Evolutionary conservation across 805 yeast species (phyloP).

Genomic region (Wickerhamiella australiensis): DNA sequence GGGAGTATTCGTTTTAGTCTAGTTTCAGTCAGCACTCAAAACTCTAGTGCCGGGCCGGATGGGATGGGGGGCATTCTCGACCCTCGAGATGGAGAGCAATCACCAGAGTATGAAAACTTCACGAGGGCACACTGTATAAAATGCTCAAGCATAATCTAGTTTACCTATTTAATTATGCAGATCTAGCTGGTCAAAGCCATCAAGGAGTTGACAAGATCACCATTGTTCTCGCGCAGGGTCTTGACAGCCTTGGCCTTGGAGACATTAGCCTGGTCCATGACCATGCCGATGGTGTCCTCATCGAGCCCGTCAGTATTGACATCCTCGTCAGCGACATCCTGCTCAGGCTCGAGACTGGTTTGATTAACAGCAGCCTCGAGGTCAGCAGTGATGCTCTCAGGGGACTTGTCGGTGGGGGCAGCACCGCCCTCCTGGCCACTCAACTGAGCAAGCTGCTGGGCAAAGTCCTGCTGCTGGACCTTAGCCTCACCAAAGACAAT

Average conservation of each 20-base stretch:
- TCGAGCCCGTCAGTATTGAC: conserved; percentile 80
- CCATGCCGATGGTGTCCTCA: conserved; percentile 69
- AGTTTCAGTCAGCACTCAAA: no score
- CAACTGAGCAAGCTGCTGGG: conserved; percentile 54
- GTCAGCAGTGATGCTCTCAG: conserved; percentile 24
- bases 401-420: conserved; percentile 30
- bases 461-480: conserved; percentile 67
- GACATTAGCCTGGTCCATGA: conserved; percentile 83
- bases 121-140: neutral
- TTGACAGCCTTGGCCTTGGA: conserved; percentile 83
- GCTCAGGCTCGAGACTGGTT: conserved; percentile 27
- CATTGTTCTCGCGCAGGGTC: conserved; percentile 77
- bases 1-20: no score
- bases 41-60: no score
- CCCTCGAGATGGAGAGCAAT: no score
- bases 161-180: neutral
- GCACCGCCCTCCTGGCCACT: conserved; percentile 37
- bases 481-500: conserved; percentile 97
- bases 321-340: conserved; percentile 53
- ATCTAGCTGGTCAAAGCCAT: conserved; percentile 40
- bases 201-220: conserved; percentile 93
- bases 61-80: no score
- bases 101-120: no score
- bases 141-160: neutral
- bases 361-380: conserved; percentile 27